phyloP scores from a whole-genome alignment of 805 yeast species.

The Grigorovia transvaalensis region DNA sequence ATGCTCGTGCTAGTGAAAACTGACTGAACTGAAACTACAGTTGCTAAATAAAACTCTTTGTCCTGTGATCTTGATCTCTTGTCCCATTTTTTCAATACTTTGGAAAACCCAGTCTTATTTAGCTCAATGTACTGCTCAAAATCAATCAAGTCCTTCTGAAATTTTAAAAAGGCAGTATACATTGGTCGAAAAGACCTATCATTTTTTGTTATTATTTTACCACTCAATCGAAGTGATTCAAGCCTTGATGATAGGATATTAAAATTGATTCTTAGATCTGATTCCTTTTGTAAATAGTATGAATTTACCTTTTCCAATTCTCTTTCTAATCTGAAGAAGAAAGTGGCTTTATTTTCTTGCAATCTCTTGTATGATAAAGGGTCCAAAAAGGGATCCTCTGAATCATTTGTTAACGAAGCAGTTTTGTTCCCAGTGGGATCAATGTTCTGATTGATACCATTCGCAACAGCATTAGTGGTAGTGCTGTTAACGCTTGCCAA shows the following conservation, averaged over 20 bases:
- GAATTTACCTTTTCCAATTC: conserved; percentile 91
- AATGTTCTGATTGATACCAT: neutral
- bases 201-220: conserved; percentile 33
- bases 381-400: conserved; percentile 30
- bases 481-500: conserved; percentile 32
- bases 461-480: neutral
- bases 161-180: conserved; percentile 81
- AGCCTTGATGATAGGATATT: conserved; percentile 70
- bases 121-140: conserved; percentile 89
- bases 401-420: neutral
- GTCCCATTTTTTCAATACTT: conserved; percentile 96
- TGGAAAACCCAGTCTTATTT: conserved; percentile 91
- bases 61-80: conserved; percentile 91
- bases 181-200: conserved; percentile 64
- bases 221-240: conserved; percentile 35
- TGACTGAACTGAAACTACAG: conserved; percentile 94
- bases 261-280: conserved; percentile 69
- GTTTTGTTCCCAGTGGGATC: neutral
- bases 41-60: conserved; percentile 78
- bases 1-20: conserved; percentile 87
- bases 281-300: conserved; percentile 86
- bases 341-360: conserved; percentile 84
- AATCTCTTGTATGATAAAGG: conserved; percentile 40
- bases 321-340: conserved; percentile 79
- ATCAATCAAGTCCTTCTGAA: conserved; percentile 77